Percentiles rank a stretch among this genome's conserved stretches.
These are phyloP conservation scores for Euclidium syriacum DNA, from an alignment of 345 rosid genomes.

Conservation along the genomic window DNA sequence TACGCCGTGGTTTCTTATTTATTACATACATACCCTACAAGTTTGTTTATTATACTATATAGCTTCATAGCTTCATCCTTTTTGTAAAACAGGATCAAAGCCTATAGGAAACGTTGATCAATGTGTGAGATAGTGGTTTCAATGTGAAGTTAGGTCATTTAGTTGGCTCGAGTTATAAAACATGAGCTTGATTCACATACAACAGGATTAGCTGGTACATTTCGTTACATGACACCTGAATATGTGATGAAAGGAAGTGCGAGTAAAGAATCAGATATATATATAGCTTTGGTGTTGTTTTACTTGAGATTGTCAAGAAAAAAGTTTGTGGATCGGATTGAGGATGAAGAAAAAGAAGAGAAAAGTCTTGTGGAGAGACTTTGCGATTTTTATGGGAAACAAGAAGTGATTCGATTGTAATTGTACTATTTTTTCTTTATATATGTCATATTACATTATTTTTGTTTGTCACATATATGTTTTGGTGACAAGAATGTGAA, in stretches of 20 bases:
- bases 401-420: not conserved
- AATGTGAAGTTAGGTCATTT: constrained; percentile 49
- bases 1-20: not conserved
- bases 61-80: not conserved
- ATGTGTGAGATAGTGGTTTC: too few relatives aligned
- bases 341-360: not conserved
- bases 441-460: not conserved
- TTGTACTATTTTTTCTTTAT: not conserved
- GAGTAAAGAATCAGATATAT: constrained; percentile 38
- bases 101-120: too few relatives aligned
- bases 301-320: constrained; percentile 37
- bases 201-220: constrained; percentile 38
- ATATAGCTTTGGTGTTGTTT: constrained; percentile 40
- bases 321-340: constrained; percentile 3
- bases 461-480: not conserved
- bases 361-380: constrained; percentile 37
- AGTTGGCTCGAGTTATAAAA: constrained; percentile 34
- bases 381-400: constrained; percentile 36
- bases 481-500: not conserved
- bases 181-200: constrained; percentile 37
- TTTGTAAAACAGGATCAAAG: too few relatives aligned
- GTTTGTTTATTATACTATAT: not conserved
- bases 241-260: constrained; percentile 29
- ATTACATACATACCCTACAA: not conserved
- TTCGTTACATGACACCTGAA: constrained; percentile 46